These are phyloP conservation scores for Priceomyces fermenticarens DNA, from an alignment of 805 yeast species.

Conservation along the genomic window DNA sequence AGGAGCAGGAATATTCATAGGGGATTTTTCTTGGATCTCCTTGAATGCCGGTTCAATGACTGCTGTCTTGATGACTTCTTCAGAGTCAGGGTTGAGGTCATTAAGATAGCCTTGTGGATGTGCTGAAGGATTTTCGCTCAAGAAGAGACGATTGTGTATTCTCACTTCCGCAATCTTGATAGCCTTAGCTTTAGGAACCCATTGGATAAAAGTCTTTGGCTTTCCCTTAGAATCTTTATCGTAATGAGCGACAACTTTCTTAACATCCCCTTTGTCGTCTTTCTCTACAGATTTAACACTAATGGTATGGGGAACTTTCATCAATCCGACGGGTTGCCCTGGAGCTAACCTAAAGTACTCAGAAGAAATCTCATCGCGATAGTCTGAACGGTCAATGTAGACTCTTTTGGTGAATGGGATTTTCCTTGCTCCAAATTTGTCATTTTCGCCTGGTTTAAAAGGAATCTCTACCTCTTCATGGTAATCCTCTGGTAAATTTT, in stretches of 20 bases:
- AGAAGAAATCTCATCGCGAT: constrained; percentile 55
- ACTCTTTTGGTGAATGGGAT: constrained; percentile 75
- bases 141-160: constrained; percentile 82
- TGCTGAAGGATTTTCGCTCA: constrained; percentile 84
- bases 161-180: constrained; percentile 71
- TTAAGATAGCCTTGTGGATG: constrained; percentile 85
- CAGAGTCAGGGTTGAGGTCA: constrained; percentile 80
- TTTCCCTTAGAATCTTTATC: constrained; percentile 64
- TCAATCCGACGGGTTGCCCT: constrained; percentile 89
- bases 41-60: constrained; percentile 73
- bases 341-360: constrained; percentile 90
- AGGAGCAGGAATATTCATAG: constrained; percentile 64
- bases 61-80: constrained; percentile 61
- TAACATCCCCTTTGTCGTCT: constrained; percentile 61
- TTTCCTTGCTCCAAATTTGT: constrained; percentile 60
- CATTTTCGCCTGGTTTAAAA: constrained; percentile 74
- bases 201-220: constrained; percentile 96
- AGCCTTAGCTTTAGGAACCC: constrained; percentile 77
- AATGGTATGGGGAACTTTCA: constrained; percentile 84
- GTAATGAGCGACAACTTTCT: constrained; percentile 74
- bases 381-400: constrained; percentile 87
- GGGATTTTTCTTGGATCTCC: constrained; percentile 66
- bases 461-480: constrained; percentile 74
- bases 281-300: constrained; percentile 66
- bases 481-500: constrained; percentile 73